phyloP scores from a whole-genome alignment of 2,329 filamentous ascomycete species.

The Herpomyces periplanetae region DNA sequence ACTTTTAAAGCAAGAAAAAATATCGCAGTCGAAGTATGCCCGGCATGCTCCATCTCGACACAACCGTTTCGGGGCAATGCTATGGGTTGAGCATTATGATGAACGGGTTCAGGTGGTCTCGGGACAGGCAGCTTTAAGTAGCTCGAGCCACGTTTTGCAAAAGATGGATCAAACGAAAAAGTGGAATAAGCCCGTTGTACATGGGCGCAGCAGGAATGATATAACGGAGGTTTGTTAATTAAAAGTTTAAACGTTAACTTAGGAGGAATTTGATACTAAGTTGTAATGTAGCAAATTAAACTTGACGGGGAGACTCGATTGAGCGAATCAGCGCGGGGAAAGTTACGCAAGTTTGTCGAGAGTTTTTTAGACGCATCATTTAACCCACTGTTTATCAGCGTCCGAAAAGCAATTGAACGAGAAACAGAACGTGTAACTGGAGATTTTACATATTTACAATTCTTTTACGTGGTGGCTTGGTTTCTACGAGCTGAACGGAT shows the following conservation, averaged over 20 bases:
- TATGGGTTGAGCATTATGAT: slow-evolving; percentile 66
- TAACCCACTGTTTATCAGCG: slow-evolving; percentile 44
- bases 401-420: slow-evolving; percentile 59
- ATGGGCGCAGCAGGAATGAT: slow-evolving; percentile 9
- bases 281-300: slow-evolving; percentile 20
- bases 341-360: slow-evolving; percentile 43
- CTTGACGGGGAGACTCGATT: slow-evolving; percentile 33
- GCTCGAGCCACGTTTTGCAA: slow-evolving; percentile 27
- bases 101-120: slow-evolving; percentile 51
- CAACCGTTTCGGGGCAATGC: slow-evolving; percentile 81
- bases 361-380: slow-evolving; percentile 85
- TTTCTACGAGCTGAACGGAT: slow-evolving; percentile 53
- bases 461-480: slow-evolving; percentile 72
- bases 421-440: slow-evolving; percentile 50
- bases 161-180: slow-evolving; percentile 76
- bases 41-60: slow-evolving; percentile 48
- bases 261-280: slow-evolving; percentile 11
- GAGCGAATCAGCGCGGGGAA: slow-evolving; percentile 27
- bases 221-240: slow-evolving; percentile 7
- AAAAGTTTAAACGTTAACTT: slow-evolving; percentile 2
- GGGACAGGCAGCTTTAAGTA: slow-evolving; percentile 44
- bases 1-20: slow-evolving; percentile 40
- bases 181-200: slow-evolving; percentile 37
- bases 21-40: slow-evolving; percentile 37
- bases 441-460: slow-evolving; percentile 37